A percentile compares a stretch with the other conserved stretches of the same genome.
phyloP scores from a whole-genome alignment of 2,329 filamentous ascomycete species.

The Calonectria pseudoturangicola region DNA sequence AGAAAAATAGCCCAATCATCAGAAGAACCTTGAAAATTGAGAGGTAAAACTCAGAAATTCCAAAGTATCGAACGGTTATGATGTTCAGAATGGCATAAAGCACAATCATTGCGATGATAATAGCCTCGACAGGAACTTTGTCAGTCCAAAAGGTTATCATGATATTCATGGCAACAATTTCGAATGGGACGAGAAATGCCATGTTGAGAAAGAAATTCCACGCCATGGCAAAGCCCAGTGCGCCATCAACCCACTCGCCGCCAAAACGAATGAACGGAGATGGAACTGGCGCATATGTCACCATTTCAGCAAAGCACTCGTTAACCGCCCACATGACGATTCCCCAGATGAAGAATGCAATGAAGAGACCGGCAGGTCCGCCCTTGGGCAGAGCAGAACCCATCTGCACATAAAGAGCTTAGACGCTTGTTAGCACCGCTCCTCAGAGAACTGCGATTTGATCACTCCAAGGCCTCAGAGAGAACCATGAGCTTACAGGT shows the following conservation, averaged over 20 bases:
- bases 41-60: constrained; percentile 35
- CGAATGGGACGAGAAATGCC: constrained; percentile 55
- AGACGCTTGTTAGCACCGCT: not conserved
- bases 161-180: constrained; percentile 54
- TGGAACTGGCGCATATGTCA: constrained; percentile 33
- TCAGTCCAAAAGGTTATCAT: constrained; percentile 55
- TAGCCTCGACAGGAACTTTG: constrained; percentile 53
- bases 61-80: constrained; percentile 37
- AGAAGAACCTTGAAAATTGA: constrained; percentile 34
- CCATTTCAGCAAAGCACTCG: constrained; percentile 39
- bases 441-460: not conserved
- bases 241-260: constrained; percentile 38
- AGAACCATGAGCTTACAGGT: constrained; percentile 27
- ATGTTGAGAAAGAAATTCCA: constrained; percentile 57
- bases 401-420: constrained; percentile 39
- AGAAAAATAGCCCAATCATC: constrained; percentile 27
- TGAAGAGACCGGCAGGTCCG: constrained; percentile 36
- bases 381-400: constrained; percentile 38
- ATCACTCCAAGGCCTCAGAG: not conserved
- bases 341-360: constrained; percentile 35
- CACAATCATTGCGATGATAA: constrained; percentile 39
- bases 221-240: constrained; percentile 45
- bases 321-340: constrained; percentile 37
- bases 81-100: constrained; percentile 60
- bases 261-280: constrained; percentile 36